phyloP scores from a whole-genome alignment of 371 early-diverging fungal genomes.

The Rhizopus arrhizus region DNA sequence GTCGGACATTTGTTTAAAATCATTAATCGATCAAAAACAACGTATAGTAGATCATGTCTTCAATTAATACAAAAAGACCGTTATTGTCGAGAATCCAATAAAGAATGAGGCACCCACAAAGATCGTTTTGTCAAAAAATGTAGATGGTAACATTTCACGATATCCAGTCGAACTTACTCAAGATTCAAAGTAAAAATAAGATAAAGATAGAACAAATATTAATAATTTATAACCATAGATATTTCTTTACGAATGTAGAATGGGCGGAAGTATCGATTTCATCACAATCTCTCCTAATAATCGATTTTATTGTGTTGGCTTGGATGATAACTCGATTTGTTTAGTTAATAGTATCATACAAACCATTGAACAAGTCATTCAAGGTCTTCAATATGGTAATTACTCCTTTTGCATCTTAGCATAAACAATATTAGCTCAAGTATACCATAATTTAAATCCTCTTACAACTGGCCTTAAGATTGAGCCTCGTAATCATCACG shows the following conservation, averaged over 20 bases:
- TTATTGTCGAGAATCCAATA: slow-evolving; percentile 44
- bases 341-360: slow-evolving; percentile 70
- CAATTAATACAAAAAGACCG: slow-evolving; percentile 14
- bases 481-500: slow-evolving; percentile 73
- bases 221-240: neutral
- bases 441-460: slow-evolving; percentile 34
- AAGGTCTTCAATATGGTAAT: slow-evolving; percentile 70
- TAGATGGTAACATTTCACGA: slow-evolving; percentile 51
- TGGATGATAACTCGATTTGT: slow-evolving; percentile 77
- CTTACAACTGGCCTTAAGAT: slow-evolving; percentile 67
- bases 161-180: slow-evolving; percentile 61
- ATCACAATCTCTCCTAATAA: slow-evolving; percentile 78
- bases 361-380: slow-evolving; percentile 66
- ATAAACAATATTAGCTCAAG: slow-evolving; percentile 38
- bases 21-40: too few relatives aligned
- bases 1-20: too few relatives aligned
- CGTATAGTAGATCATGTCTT: slow-evolving; percentile 6
- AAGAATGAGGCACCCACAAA: slow-evolving; percentile 38
- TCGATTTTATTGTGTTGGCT: slow-evolving; percentile 67
- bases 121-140: slow-evolving; percentile 29
- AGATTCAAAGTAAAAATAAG: slow-evolving; percentile 56
- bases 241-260: slow-evolving; percentile 61
- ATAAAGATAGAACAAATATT: neutral
- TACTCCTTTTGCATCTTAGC: slow-evolving; percentile 26
- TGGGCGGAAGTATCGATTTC: slow-evolving; percentile 74